Evolutionary conservation across 2,329 filamentous ascomycete species (phyloP), one percentile per base, ranked within the genome.

Genomic region (Paecilomyces niveus): DNA sequence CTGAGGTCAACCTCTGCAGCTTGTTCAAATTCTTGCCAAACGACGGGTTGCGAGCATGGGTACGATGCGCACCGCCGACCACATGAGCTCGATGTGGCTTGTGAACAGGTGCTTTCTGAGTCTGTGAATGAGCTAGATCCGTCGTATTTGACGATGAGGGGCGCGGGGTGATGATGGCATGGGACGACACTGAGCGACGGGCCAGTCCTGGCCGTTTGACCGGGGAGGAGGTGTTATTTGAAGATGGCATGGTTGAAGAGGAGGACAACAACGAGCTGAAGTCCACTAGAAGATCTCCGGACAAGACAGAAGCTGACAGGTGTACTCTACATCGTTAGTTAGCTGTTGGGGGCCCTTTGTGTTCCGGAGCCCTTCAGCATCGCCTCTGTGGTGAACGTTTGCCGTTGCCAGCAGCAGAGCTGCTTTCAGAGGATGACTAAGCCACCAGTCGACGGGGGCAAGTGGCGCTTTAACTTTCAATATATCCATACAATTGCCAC

Each of bases 1-100:
- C 61, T 55, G 68, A 65, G 52, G 67, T 65, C 57, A 76, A 64
- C 54, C 72, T 70, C 56, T 76, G 74, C 35, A 77, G 61, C 63
- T 78, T 79, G 63, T 73, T 74, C 54, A 78, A 64, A 56, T 76
- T 76, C 65, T 78, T 78, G 32, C 72, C 71, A 58, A 74, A 70
- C 8, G 77, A 79, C 9, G 72, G 70, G 61, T 77, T 78, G 57
- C 76, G 73, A 54, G 67, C 67, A 61, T 78, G 76, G 54, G 67
- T 66, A 55, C 73, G 74, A 67, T 75, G 70, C 49, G 67, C 68
- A 52, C 70, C 69, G 53, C 68, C 76, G 51, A 78, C 76, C 35
- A 77, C 68, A 68, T 79, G 76, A 35, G 75, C 67, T 51, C 76
- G 74, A 62, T 75, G 72, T 33, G 66, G 63, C 60, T 74, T 74